These are phyloP conservation scores for Cylindrotheca closterium DNA, from an alignment of 108 stramenopile genomes.

Conservation along the genomic window DNA sequence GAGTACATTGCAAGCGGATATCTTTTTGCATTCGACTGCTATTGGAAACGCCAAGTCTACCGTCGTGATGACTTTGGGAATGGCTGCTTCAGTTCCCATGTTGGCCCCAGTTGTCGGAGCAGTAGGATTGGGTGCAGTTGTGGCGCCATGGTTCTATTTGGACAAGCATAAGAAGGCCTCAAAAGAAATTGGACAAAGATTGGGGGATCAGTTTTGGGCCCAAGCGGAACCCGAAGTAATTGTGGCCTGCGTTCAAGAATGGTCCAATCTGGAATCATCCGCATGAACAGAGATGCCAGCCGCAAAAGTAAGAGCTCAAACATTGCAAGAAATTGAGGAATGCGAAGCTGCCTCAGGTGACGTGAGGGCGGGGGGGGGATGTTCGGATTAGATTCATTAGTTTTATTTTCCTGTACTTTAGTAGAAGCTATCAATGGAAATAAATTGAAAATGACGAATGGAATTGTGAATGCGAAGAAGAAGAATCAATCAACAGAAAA, in stretches of 20 bases:
- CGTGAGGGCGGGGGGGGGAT: too few species aligned
- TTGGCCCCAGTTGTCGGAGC: slow-evolving; percentile 69
- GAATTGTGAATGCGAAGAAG: too few species aligned
- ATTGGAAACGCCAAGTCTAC: slow-evolving; percentile 71
- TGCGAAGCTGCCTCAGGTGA: too few species aligned
- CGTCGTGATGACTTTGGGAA: slow-evolving; percentile 30
- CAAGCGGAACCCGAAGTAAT: slow-evolving; percentile 62
- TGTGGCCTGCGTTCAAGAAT: slow-evolving; percentile 59
- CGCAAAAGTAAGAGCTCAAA: too few species aligned
- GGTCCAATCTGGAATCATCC: too few species aligned
- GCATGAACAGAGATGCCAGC: too few species aligned
- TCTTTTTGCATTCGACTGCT: slow-evolving; percentile 46
- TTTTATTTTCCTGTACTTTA: too few species aligned
- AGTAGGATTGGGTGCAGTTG: slow-evolving; percentile 60
- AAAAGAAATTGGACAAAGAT: slow-evolving; percentile 38
- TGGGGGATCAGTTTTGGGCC: slow-evolving; percentile 65
- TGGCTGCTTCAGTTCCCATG: slow-evolving; percentile 52
- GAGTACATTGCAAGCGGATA: slow-evolving; percentile 46
- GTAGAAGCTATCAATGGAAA: too few species aligned
- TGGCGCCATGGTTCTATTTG: slow-evolving; percentile 50
- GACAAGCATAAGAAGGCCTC: slow-evolving; percentile 41
- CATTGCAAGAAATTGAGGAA: too few species aligned
- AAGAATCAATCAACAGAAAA: too few species aligned
- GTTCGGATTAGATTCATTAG: too few species aligned
- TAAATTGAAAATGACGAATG: too few species aligned